phyloP scores from a whole-genome alignment of 306 rosid genomes.

The Pyrus pyrifolia region DNA sequence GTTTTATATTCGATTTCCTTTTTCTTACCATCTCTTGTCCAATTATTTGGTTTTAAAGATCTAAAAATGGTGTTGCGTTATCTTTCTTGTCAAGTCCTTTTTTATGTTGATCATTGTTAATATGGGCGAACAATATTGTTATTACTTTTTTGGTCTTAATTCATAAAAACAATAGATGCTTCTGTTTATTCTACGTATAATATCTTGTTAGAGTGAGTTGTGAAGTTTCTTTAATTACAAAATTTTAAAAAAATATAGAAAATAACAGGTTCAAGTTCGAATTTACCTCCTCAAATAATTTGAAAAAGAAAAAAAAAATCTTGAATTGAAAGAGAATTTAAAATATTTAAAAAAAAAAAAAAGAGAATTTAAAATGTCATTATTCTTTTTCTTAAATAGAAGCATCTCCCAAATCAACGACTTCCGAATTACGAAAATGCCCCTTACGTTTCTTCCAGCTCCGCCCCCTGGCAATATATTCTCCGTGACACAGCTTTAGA shows the following conservation, averaged over 20 bases:
- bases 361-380: background rate
- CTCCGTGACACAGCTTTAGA: background rate
- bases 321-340: background rate
- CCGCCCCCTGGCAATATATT: background rate
- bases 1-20: too few relatives aligned
- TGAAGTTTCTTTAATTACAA: background rate
- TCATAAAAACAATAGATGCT: background rate
- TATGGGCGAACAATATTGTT: too few relatives aligned
- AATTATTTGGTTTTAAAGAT: background rate
- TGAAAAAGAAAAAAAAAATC: background rate
- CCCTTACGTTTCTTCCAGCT: constrained; percentile 22
- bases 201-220: background rate
- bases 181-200: background rate
- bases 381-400: background rate
- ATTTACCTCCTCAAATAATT: background rate
- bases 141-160: too few relatives aligned
- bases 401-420: background rate
- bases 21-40: background rate
- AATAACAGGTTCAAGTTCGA: background rate
- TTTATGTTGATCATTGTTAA: background rate
- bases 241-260: background rate
- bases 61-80: background rate
- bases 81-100: background rate
- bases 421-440: constrained; percentile 8
- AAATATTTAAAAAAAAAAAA: background rate